Conservation (phyloP, 768 basidiomycete genomes). For the Lyophyllum atratum region DNA sequence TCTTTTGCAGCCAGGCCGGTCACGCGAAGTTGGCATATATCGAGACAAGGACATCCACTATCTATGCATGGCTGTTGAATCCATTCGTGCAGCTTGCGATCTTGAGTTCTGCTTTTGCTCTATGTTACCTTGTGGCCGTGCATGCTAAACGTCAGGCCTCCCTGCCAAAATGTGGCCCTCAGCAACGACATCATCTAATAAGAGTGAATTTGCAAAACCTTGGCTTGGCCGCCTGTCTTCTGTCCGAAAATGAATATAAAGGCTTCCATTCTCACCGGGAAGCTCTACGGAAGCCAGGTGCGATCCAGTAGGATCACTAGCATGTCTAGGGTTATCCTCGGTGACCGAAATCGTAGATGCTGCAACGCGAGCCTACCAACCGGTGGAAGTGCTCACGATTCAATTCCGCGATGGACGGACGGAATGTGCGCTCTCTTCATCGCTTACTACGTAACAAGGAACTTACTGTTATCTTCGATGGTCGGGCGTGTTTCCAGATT, state of each 20-base stretch:
- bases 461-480: not conserved
- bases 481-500: not conserved
- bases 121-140: too few relatives aligned
- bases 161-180: too few relatives aligned
- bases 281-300: constrained; percentile 7
- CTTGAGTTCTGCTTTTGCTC: not conserved
- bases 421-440: not conserved
- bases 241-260: not conserved
- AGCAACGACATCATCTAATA: not conserved
- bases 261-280: constrained; percentile 11
- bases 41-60: not conserved
- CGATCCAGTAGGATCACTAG: constrained; percentile 7
- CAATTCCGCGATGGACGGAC: constrained; percentile 12
- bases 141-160: too few relatives aligned
- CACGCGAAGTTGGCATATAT: not conserved
- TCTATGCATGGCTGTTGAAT: not conserved
- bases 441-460: not conserved
- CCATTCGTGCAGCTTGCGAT: not conserved
- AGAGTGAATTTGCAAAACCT: not conserved
- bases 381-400: constrained; percentile 3
- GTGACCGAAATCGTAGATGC: constrained; percentile 13
- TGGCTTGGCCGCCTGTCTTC: not conserved
- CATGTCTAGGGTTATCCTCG: constrained; percentile 10
- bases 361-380: constrained; percentile 5
- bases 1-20: not conserved